A percentile compares a stretch with the other conserved stretches of the same genome.
These are phyloP conservation scores for Gonium pectorale DNA, from an alignment of 139 green algal species.

Conservation along the genomic window DNA sequence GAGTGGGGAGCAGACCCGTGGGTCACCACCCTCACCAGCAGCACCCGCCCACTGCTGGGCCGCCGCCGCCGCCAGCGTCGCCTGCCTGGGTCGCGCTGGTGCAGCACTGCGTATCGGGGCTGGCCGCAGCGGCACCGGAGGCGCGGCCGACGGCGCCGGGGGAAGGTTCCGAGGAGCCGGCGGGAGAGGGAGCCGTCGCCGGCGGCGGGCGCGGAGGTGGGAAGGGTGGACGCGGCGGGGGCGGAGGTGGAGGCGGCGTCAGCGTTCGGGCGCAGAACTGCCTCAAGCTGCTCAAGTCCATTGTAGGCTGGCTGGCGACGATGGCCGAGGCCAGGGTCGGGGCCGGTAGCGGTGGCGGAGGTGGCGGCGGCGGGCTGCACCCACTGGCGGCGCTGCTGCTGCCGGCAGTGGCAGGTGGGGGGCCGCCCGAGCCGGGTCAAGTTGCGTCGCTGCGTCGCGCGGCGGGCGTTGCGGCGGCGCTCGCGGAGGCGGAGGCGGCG, in stretches of 20 bases:
- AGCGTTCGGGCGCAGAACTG: not conserved
- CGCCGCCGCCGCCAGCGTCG: no score
- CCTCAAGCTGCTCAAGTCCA: not conserved
- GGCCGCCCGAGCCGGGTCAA: no score
- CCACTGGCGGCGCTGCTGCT: slow-evolving; percentile 5
- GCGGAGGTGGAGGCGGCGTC: not conserved
- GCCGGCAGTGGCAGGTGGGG: not conserved
- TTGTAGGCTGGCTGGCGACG: not conserved
- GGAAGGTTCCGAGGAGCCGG: not conserved
- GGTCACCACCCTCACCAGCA: no score
- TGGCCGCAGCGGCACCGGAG: not conserved
- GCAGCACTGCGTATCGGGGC: not conserved
- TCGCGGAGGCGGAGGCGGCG: not conserved
- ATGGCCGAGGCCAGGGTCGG: not conserved
- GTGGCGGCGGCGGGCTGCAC: not conserved
- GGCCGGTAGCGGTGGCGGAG: not conserved
- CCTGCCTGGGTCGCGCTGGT: not conserved
- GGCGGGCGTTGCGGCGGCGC: not conserved
- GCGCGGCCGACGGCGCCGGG: no score
- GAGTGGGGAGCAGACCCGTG: no score
- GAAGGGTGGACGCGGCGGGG: not conserved
- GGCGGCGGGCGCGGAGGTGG: not conserved
- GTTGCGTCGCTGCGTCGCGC: not conserved
- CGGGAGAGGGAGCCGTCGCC: not conserved
- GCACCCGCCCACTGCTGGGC: no score